Conservation (phyloP, 1,284 basidiomycete species). For the Phlebopus sp. region DNA sequence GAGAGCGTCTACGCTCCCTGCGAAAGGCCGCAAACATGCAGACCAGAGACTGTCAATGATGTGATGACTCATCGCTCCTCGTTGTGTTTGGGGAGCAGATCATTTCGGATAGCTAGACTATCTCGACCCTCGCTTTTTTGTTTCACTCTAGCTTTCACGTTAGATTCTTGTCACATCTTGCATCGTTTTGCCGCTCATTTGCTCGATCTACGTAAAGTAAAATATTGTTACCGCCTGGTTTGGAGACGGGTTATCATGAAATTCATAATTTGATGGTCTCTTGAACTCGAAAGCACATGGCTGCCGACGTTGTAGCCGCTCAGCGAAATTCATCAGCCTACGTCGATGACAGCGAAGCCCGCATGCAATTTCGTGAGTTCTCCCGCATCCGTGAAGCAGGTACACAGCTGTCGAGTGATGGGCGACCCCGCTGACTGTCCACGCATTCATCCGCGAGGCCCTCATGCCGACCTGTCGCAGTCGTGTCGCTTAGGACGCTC, state of each 20-base stretch:
- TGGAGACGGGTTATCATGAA: conserved; percentile 14
- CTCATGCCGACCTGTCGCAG: no score
- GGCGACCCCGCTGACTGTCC: no score
- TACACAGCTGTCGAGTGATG: no score
- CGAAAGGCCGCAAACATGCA: conserved; percentile 26
- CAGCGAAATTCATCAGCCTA: no score
- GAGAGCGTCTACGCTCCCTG: conserved; percentile 25
- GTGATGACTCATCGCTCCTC: conserved; percentile 11
- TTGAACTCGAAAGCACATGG: no score
- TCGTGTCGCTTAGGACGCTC: no score
- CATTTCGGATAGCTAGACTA: conserved; percentile 3
- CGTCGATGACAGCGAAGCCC: no score
- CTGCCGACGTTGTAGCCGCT: no score
- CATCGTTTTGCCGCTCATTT: conserved; percentile 12
- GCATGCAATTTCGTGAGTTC: no score
- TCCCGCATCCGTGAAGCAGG: no score
- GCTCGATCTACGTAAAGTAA: conserved; percentile 28
- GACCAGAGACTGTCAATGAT: conserved; percentile 22
- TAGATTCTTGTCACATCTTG: conserved; percentile 13
- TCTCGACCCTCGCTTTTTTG: conserved; percentile 8
- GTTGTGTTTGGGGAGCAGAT: background rate
- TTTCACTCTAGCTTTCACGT: background rate
- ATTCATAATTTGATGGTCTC: no score
- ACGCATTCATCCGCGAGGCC: no score
- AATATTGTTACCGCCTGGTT: conserved; percentile 20